Percentiles rank a stretch among this genome's conserved stretches.
phyloP scores from a whole-genome alignment of 345 rosid species.

The Sonneratia caseolaris region DNA sequence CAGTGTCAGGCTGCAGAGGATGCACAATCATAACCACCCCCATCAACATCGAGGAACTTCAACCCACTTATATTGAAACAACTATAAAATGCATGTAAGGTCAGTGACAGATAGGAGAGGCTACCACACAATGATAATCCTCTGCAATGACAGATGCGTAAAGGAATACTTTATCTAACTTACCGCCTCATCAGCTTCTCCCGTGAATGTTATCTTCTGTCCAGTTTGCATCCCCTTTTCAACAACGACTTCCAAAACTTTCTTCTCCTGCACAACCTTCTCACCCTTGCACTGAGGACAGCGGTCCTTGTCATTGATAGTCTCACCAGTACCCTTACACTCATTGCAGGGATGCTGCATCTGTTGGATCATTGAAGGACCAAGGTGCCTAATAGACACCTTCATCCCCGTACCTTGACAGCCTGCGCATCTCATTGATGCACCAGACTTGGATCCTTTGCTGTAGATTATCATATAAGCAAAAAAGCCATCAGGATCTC shows the following conservation, averaged over 20 bases:
- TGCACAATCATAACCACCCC: not conserved
- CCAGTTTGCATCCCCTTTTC: slow-evolving; percentile 74
- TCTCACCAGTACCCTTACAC: slow-evolving; percentile 67
- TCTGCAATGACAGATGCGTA: not conserved
- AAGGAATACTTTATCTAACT: not conserved
- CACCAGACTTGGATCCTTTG: slow-evolving; percentile 71
- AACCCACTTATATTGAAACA: not conserved
- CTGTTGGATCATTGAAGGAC: slow-evolving; percentile 69
- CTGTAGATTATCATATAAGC: slow-evolving; percentile 21
- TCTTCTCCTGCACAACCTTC: slow-evolving; percentile 59
- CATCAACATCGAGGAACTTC: not conserved
- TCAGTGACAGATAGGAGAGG: not conserved
- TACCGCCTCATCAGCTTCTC: slow-evolving; percentile 80
- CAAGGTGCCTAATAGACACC: slow-evolving; percentile 59
- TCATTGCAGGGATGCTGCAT: slow-evolving; percentile 79
- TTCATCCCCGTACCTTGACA: slow-evolving; percentile 76
- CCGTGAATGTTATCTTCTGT: slow-evolving; percentile 61
- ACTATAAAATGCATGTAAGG: not conserved
- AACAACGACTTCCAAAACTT: slow-evolving; percentile 56
- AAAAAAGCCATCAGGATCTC: not conserved
- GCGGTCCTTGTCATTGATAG: slow-evolving; percentile 57
- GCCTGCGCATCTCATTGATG: slow-evolving; percentile 52
- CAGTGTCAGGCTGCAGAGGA: slow-evolving; percentile 19
- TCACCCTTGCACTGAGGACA: slow-evolving; percentile 70
- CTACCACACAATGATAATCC: not conserved